Evolutionary conservation across 306 rosid genomes (phyloP).

Genomic region (Citrullus colocynthis): DNA sequence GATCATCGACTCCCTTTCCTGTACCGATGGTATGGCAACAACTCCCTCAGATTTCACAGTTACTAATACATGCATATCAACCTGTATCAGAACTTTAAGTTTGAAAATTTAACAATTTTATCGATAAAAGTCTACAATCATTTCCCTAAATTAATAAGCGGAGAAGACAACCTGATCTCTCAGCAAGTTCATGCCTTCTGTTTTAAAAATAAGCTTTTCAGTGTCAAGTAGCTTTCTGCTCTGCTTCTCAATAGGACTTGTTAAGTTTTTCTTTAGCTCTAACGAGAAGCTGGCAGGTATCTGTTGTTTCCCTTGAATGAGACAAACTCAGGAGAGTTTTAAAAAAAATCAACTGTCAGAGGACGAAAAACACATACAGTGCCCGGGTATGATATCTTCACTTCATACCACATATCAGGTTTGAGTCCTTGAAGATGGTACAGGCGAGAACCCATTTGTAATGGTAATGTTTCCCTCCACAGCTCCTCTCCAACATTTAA

Average conservation of each 20-base stretch:
- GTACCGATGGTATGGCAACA: conserved; percentile 47
- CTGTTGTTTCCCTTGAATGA: conserved; percentile 23
- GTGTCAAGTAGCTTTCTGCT: conserved; percentile 77
- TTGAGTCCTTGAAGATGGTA: conserved; percentile 61
- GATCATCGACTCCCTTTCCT: conserved; percentile 46
- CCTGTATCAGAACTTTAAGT: conserved; percentile 23
- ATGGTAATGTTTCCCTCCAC: conserved; percentile 46
- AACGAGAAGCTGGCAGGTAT: conserved; percentile 66
- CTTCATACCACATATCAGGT: conserved; percentile 73
- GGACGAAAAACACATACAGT: conserved; percentile 54
- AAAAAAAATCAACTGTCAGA: conserved; percentile 11
- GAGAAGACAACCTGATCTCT: conserved; percentile 29
- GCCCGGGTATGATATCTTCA: conserved; percentile 97
- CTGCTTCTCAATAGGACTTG: conserved; percentile 16
- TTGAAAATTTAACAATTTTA: background rate
- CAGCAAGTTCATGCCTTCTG: conserved; percentile 7
- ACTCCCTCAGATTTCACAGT: conserved; percentile 76
- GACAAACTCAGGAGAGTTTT: conserved; percentile 13
- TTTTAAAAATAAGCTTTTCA: conserved; percentile 68
- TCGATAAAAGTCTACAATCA: background rate
- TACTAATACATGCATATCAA: conserved; percentile 28
- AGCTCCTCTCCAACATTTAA: conserved; percentile 73
- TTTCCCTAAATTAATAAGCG: background rate
- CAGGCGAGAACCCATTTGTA: conserved; percentile 50
- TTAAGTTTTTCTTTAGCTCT: conserved; percentile 40